Percentiles rank a stretch among this genome's conserved stretches.
Conservation (phyloP, 2,329 filamentous ascomycete species). For the Verticillium dahliae region DNA sequence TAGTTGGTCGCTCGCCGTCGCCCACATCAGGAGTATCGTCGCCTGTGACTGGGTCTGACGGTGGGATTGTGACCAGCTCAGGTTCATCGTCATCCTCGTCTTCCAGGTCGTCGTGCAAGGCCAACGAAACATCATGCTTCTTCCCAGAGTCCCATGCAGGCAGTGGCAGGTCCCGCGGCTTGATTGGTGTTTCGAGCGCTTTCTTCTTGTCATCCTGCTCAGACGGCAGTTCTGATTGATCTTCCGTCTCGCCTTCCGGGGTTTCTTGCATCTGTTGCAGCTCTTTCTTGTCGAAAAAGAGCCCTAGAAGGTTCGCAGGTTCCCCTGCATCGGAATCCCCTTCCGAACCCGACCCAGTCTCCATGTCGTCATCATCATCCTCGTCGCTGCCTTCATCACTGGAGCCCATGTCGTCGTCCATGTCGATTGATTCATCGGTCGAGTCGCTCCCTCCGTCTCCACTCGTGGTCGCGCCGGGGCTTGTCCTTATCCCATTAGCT, state of each 20-base stretch:
- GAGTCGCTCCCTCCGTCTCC: conserved; percentile 37
- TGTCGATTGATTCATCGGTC: conserved; percentile 60
- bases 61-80: background rate
- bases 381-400: conserved; percentile 43
- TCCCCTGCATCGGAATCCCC: conserved; percentile 35
- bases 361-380: conserved; percentile 30
- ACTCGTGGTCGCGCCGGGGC: background rate
- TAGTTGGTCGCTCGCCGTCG: background rate
- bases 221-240: conserved; percentile 15
- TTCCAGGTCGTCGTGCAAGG: background rate
- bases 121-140: background rate
- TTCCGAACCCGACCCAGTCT: conserved; percentile 38
- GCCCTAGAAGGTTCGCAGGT: conserved; percentile 42
- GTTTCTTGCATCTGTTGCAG: conserved; percentile 40
- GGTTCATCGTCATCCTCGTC: conserved; percentile 1
- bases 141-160: background rate
- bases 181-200: conserved; percentile 7
- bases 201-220: conserved; percentile 16
- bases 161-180: conserved; percentile 2
- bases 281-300: conserved; percentile 55
- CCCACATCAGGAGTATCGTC: background rate
- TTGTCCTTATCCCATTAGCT: conserved; percentile 14
- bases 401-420: conserved; percentile 60
- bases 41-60: background rate
- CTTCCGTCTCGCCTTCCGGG: conserved; percentile 18